Percentiles rank a stretch among this genome's conserved stretches.
These are phyloP conservation scores for Didymella lethalis DNA, from an alignment of 2,329 filamentous ascomycete genomes.

Conservation along the genomic window DNA sequence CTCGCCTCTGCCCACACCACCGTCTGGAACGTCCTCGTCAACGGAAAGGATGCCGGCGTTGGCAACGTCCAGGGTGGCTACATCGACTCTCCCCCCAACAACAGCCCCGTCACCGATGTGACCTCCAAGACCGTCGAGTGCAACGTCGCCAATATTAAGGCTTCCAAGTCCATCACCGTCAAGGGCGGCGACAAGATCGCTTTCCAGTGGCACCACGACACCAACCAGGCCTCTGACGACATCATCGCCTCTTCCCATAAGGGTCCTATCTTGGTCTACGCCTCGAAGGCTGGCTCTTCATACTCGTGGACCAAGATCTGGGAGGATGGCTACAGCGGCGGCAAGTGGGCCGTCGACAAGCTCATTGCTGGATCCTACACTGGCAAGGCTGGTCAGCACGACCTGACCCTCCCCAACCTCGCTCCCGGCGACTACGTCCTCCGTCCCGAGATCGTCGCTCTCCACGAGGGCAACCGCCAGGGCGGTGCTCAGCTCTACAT, in stretches of 20 bases:
- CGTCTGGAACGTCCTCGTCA: conserved; percentile 52
- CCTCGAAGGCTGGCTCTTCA: conserved; percentile 54
- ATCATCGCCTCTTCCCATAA: conserved; percentile 62
- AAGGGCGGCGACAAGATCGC: conserved; percentile 58
- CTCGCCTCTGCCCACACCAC: conserved; percentile 47
- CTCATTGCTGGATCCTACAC: conserved; percentile 44
- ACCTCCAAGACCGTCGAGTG: conserved; percentile 46
- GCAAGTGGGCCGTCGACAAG: conserved; percentile 52
- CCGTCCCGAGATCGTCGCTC: conserved; percentile 56
- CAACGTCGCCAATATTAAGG: conserved; percentile 45
- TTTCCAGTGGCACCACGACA: conserved; percentile 62
- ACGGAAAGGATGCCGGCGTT: conserved; percentile 50
- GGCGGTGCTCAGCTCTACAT: conserved; percentile 56
- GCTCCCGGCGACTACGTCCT: conserved; percentile 54
- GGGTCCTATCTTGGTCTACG: conserved; percentile 62
- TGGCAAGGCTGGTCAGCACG: conserved; percentile 52
- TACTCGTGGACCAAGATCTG: conserved; percentile 60
- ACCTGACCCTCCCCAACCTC: conserved; percentile 52
- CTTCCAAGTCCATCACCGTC: conserved; percentile 56
- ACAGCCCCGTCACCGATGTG: conserved; percentile 48
- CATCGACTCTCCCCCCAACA: conserved; percentile 57
- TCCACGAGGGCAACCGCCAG: conserved; percentile 51
- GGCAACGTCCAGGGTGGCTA: conserved; percentile 53
- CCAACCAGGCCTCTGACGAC: conserved; percentile 55
- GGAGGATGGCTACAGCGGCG: conserved; percentile 47